Evolutionary conservation across 1,139 yeast genomes (phyloP).

Genomic region (Geotrichum histeridarum): DNA sequence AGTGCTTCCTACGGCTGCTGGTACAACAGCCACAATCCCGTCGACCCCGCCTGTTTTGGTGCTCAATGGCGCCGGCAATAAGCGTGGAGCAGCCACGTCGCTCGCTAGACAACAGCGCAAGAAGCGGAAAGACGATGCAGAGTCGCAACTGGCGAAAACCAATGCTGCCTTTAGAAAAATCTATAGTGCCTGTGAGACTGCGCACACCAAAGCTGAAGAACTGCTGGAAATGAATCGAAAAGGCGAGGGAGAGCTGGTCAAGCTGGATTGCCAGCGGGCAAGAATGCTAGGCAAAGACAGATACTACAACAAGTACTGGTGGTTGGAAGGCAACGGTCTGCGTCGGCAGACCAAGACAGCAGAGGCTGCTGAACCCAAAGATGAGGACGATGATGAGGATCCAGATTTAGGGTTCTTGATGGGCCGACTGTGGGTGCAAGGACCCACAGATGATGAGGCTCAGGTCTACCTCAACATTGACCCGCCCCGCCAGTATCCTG

Average conservation of each 20-base stretch:
- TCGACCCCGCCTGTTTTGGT: conserved; percentile 4
- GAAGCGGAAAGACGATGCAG: conserved; percentile 46
- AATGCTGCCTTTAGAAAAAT: conserved; percentile 47
- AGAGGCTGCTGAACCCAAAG: conserved; percentile 30
- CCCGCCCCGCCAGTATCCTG: conserved; percentile 18
- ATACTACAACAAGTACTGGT: conserved; percentile 83
- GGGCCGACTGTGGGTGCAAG: conserved; percentile 93
- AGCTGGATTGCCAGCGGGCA: conserved; percentile 67
- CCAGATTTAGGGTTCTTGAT: conserved; percentile 55
- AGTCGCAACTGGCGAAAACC: conserved; percentile 44
- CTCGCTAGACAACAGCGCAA: conserved; percentile 24
- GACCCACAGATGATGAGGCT: conserved; percentile 69
- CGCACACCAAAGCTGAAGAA: conserved; percentile 23
- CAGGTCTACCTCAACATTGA: conserved; percentile 40
- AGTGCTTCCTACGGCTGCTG: background rate
- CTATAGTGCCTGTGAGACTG: conserved; percentile 33
- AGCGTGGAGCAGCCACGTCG: conserved; percentile 24
- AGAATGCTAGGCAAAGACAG: conserved; percentile 78
- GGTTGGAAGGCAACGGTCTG: conserved; percentile 82
- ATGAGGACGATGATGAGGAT: conserved; percentile 38
- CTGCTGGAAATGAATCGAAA: conserved; percentile 30
- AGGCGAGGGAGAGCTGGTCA: conserved; percentile 37
- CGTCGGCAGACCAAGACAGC: conserved; percentile 37
- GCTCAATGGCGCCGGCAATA: conserved; percentile 14
- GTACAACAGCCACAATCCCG: conserved; percentile 9